phyloP scores from a whole-genome alignment of 1,284 basidiomycete species.

The Pyrrhoderma noxium region DNA sequence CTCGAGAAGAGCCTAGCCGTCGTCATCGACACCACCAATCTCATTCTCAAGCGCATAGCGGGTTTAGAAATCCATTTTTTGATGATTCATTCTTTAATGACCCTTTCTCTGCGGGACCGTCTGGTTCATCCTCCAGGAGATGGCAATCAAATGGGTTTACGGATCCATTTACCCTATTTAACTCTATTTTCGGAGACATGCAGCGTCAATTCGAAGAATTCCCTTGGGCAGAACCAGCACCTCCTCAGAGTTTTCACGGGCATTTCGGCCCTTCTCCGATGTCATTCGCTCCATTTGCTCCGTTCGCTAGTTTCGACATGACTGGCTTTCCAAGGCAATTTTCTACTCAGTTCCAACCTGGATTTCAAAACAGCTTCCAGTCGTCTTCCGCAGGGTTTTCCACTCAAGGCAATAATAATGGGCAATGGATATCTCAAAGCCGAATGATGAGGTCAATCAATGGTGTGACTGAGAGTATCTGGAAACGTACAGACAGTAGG shows the following conservation, averaged over 20 bases:
- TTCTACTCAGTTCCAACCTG: background rate
- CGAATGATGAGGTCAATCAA: constrained; percentile 49
- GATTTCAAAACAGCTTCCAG: constrained; percentile 2
- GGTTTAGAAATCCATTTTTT: constrained; percentile 9
- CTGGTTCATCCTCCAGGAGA: constrained; percentile 26
- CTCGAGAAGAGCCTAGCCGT: constrained; percentile 23
- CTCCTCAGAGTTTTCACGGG: no score
- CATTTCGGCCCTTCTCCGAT: no score
- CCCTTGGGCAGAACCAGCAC: no score
- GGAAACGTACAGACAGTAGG: constrained; percentile 47
- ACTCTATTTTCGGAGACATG: constrained; percentile 25
- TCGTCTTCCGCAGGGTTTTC: constrained; percentile 10
- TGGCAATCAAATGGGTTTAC: constrained; percentile 37
- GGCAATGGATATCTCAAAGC: constrained; percentile 46
- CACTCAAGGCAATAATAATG: constrained; percentile 19
- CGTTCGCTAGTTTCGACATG: no score
- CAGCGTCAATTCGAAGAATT: constrained; percentile 12
- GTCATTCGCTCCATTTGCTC: no score
- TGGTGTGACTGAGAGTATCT: constrained; percentile 55
- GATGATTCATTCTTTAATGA: constrained; percentile 30
- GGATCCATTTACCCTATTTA: constrained; percentile 48
- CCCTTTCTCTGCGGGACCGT: constrained; percentile 24
- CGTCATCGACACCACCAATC: constrained; percentile 26
- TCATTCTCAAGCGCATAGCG: constrained; percentile 14
- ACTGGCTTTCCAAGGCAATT: constrained; percentile 9